These are phyloP conservation scores for Myotisia sp. DNA, from an alignment of 2,329 filamentous ascomycete species.

Conservation along the genomic window DNA sequence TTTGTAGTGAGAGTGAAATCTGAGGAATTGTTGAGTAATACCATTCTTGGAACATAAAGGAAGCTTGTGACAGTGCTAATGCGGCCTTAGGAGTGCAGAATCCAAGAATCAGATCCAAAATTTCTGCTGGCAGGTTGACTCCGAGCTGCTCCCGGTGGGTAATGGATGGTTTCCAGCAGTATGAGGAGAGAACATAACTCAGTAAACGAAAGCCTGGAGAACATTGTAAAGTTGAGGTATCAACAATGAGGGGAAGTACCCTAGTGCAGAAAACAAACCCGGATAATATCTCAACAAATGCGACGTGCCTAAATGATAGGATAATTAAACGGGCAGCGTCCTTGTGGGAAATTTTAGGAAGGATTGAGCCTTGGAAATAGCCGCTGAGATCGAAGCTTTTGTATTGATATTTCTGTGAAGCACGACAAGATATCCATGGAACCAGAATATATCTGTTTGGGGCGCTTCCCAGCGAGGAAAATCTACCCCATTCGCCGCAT, in stretches of 20 bases:
- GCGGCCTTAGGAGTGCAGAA: slow-evolving; percentile 12
- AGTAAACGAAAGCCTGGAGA: slow-evolving; percentile 17
- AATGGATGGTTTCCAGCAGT: slow-evolving; percentile 14
- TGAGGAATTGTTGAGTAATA: slow-evolving; percentile 17
- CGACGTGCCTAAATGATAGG: slow-evolving; percentile 14
- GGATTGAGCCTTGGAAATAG: slow-evolving; percentile 7
- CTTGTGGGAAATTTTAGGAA: slow-evolving; percentile 5
- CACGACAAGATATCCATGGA: slow-evolving; percentile 13
- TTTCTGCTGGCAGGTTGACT: slow-evolving; percentile 7
- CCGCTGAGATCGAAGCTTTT: slow-evolving; percentile 6
- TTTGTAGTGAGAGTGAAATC: slow-evolving; percentile 10
- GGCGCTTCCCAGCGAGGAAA: slow-evolving; percentile 11
- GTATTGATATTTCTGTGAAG: slow-evolving; percentile 5
- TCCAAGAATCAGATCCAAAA: slow-evolving; percentile 11
- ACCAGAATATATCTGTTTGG: slow-evolving; percentile 11
- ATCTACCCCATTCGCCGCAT: slow-evolving; percentile 4
- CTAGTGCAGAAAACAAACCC: slow-evolving; percentile 8
- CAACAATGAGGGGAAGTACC: slow-evolving; percentile 11
- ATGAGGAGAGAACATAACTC: slow-evolving; percentile 13
- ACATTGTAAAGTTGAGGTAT: slow-evolving; percentile 14
- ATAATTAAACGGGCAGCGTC: slow-evolving; percentile 11
- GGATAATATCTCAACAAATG: slow-evolving; percentile 14
- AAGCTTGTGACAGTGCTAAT: slow-evolving; percentile 16
- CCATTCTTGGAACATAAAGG: slow-evolving; percentile 11
- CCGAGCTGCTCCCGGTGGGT: slow-evolving; percentile 12